Evolutionary conservation across 495 filamentous ascomycete species (phyloP).

Genomic region (Trichoderma asperelloides): DNA sequence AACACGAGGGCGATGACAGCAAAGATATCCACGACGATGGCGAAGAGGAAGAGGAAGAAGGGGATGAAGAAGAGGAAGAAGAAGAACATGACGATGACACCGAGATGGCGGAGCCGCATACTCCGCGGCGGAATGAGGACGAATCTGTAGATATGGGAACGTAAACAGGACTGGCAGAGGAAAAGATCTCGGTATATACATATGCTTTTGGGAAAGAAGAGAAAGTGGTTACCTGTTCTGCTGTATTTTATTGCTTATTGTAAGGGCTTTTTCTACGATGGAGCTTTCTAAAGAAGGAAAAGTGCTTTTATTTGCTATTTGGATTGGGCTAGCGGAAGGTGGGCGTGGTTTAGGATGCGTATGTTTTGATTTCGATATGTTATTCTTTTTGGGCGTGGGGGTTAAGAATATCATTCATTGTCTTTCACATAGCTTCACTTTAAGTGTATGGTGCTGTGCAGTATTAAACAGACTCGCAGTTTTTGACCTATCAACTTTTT

Average conservation of each 20-base stretch:
- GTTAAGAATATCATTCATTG: neutral
- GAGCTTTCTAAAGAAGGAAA: neutral
- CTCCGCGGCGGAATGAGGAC: neutral
- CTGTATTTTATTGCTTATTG: neutral
- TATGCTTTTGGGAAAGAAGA: neutral
- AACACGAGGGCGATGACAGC: constrained; percentile 12
- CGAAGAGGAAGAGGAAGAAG: constrained; percentile 18
- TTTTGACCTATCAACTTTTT: neutral
- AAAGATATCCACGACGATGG: constrained; percentile 15
- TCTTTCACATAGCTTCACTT: too few relatives aligned
- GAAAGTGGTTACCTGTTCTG: too few relatives aligned
- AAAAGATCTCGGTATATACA: too few relatives aligned
- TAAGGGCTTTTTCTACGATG: neutral
- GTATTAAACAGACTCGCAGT: too few relatives aligned
- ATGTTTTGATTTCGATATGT: neutral
- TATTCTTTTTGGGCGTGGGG: neutral
- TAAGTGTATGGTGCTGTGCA: too few relatives aligned
- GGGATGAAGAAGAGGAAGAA: constrained; percentile 18
- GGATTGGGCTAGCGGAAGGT: neutral
- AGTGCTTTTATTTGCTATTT: neutral
- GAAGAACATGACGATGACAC: constrained; percentile 14
- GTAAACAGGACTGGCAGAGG: neutral
- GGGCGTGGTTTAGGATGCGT: neutral
- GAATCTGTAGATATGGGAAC: constrained; percentile 1
- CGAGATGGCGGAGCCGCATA: constrained; percentile 5